Conservation (phyloP, 2,329 filamentous ascomycete species). For the Falciphora oryzae region DNA sequence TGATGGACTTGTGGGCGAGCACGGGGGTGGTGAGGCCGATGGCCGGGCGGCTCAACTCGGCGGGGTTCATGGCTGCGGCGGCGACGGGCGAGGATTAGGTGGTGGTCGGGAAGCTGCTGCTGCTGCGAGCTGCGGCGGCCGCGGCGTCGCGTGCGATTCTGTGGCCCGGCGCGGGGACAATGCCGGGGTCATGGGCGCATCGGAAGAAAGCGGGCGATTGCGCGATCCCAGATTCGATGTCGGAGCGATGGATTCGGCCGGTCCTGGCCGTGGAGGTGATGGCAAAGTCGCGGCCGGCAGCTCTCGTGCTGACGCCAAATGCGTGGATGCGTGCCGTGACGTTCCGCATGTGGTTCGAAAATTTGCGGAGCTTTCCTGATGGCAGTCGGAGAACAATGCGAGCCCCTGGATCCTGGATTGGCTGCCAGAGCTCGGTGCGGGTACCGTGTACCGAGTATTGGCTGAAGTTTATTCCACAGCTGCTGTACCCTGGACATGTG, state of each 20-base stretch:
- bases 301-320: constrained; percentile 6
- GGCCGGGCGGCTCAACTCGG: constrained; percentile 58
- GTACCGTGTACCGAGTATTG: neutral
- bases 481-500: neutral
- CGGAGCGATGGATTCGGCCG: constrained; percentile 40
- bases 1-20: constrained; percentile 51
- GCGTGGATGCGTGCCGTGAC: constrained; percentile 6
- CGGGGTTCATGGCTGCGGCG: constrained; percentile 51
- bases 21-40: constrained; percentile 54
- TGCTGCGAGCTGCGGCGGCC: neutral
- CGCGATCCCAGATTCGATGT: constrained; percentile 37
- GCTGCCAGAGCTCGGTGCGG: no score
- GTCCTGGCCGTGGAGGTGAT: constrained; percentile 25
- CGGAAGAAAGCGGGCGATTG: constrained; percentile 27
- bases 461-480: no score
- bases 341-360: constrained; percentile 7
- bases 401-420: neutral
- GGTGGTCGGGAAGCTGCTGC: constrained; percentile 19
- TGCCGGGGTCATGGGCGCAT: constrained; percentile 38
- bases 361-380: constrained; percentile 1
- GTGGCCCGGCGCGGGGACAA: constrained; percentile 39
- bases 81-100: constrained; percentile 17
- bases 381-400: neutral
- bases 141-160: constrained; percentile 38
- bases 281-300: constrained; percentile 8